These are phyloP conservation scores for Debaryomyces robertsiae DNA, from an alignment of 1,139 yeast genomes.

Conservation along the genomic window DNA sequence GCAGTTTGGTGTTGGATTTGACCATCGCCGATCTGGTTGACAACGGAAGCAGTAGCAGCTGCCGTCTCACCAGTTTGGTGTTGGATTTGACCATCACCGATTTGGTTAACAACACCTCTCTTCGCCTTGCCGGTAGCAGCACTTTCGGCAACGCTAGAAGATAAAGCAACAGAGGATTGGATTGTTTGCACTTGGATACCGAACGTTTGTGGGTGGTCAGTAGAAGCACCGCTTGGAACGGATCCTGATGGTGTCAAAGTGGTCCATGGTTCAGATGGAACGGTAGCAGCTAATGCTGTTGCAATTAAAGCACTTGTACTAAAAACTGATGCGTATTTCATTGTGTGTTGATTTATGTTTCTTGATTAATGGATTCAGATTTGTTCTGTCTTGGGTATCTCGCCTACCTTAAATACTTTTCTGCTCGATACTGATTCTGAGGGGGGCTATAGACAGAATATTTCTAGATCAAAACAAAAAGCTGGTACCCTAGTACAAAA, in stretches of 20 bases:
- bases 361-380: too few relatives aligned
- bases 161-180: slow-evolving; percentile 23
- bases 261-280: slow-evolving; percentile 74
- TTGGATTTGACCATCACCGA: slow-evolving; percentile 47
- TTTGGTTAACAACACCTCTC: slow-evolving; percentile 33
- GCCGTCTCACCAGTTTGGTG: slow-evolving; percentile 33
- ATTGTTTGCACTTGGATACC: slow-evolving; percentile 71
- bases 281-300: slow-evolving; percentile 60
- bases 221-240: slow-evolving; percentile 58
- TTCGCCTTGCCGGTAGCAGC: slow-evolving; percentile 21
- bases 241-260: slow-evolving; percentile 64
- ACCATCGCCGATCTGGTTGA: slow-evolving; percentile 38
- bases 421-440: too few relatives aligned
- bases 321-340: slow-evolving; percentile 33
- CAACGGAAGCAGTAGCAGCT: slow-evolving; percentile 29
- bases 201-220: slow-evolving; percentile 61
- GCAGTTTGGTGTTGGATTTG: slow-evolving; percentile 36
- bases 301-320: slow-evolving; percentile 43
- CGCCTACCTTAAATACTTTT: slow-evolving; percentile 7
- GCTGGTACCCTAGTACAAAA: slow-evolving; percentile 2
- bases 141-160: slow-evolving; percentile 29
- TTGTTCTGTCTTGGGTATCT: not conserved
- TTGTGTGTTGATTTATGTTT: slow-evolving; percentile 13
- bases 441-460: not conserved
- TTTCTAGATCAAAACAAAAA: slow-evolving; percentile 1